Base-by-base conservation (phyloP, 1,284 basidiomycete species). In the Filobasidium uniguttulatum region DNA sequence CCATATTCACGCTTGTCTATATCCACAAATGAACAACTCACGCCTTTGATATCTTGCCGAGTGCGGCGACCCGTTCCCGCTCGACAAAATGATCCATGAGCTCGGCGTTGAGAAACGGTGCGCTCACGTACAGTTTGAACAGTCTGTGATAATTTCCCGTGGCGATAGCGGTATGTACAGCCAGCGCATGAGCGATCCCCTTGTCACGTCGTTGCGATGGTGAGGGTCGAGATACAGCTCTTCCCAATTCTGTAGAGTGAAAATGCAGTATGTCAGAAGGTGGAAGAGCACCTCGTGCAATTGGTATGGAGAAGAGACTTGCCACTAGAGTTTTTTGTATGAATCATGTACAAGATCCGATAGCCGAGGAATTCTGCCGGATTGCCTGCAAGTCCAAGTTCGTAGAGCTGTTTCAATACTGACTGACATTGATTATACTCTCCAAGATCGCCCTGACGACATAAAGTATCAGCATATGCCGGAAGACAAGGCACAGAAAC, bases 381-480 rank as follows among this genome's bases (percentile, higher is more conserved):
- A 63, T 85, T 83, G 40, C 93, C 94, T 49, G 80, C 78, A 50
- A 99, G 81, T 41, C 88, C 88, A 54, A 89, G 78, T 60, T 93
- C 89, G 68, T 98, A 98, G 29, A 99, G 78, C 49, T 79, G 78
- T 61, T 85, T 83, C 44, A 98, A 73, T 64, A 88, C 85, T 33
- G 84, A 84, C 69, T 96, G 90, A 71, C 94, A 99, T 69, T 93
- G 86, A 67, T 97, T 98, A 67, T 94, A 98, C 77, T 99, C 94
- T 60, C 94, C 90, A 75, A 98, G 83, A 66, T 99, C 94, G 63
- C 78, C 81, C 89, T 94, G 65, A 26, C 38, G 49, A 38, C 46
- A 22, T 19, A 33, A 7, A 29, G 14, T 14, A 40, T 44, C 31
- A 25, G 44, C 47, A 34, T 10, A 6, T 9, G 25, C 41, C 0